Evolutionary conservation across 192 early-diverging fungal genomes (phyloP), one percentile per base, ranked within the genome.

Genomic region (Umbelopsis sp.): DNA sequence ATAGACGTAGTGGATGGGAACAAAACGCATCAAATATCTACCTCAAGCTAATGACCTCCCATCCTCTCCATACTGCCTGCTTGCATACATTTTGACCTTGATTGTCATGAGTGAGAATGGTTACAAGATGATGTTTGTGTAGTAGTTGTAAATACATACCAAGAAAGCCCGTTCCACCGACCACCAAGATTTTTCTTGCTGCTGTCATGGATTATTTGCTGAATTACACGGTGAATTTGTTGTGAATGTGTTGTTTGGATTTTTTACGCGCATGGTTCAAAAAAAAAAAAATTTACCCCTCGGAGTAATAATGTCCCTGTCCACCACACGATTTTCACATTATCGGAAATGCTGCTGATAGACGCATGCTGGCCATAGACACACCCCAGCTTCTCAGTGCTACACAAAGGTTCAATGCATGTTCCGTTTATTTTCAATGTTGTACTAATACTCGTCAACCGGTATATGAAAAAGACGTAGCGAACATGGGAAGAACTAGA

Each of bases 81-180:
- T 79, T 82, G 72, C 84, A 85, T 12, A 87, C 75, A 68, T 77
- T 78, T 44, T 75, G 66, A 17, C 86, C 83, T 87, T 59, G 4
- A 22, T 20, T 34, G n/a, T 22, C 29, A 68, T 17, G 49, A 8
- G n/a, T 3, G 21, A 66, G 21, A 36, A 38, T 31, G 17, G 12
- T 22, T 26, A 20, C 45, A 21, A 3, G 17, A 8, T 24, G 53
- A 25, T 36, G 24, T 53, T 20, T 36, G 31, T 54, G 3, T 32
- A 10, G 21, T 17, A 29, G 31, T 29, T 2, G 14, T 45, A 34
- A 41, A 1, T 22, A 49, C 73, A 81, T 80, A 77, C 89, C 89
- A 24, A 90, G 67, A 72, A 85, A 88, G 20, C 89, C 89, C 5
- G 83, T 78, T 3, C 89, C 89, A 50, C 89, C 89, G 11, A 88